Base-by-base conservation (phyloP, 768 basidiomycete species). In the Xerocomellus amylosporus region DNA sequence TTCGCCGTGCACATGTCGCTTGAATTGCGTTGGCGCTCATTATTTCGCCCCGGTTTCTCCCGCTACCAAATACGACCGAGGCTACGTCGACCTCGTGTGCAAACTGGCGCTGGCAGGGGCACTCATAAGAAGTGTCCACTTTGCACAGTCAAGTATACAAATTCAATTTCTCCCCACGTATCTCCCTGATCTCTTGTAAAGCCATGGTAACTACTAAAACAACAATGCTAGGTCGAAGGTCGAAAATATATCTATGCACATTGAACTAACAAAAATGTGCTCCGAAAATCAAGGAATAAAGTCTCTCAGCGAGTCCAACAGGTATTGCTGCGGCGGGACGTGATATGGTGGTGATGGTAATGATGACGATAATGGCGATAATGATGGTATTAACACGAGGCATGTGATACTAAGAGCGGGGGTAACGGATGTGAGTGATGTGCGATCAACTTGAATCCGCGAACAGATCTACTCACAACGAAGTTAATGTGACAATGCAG, bases 171-270 rank as follows among this genome's bases (percentile, higher is more conserved):
- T 26, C 19, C 12, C 14, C 31, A 53, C 26, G 44, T 24, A 17
- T 36, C 24, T 41, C 43, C 51, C 48, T n/a, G 15, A 33, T 56
- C 33, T 49, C 38, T 24, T 30, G 12, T 24, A 49, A 58, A 50
- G 8, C 41, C 46, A 49, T 8, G 2, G 7, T 49, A 51, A 14
- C 43, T 61, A 63, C 58, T 59, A 58, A 67, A 55, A 68, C 56
- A 63, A 61, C 53, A 63, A 20, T 4, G 48, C 34, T 50, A 62
- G 49, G 13, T 46, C 24, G 57, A 64, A 66, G n/a, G 49, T 58
- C 64, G 66, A 67, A 67, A 38, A 3, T 58, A 58, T 49, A 34
- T 19, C 19, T 55, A 49, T 57, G 56, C 55, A 56, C 62, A 40
- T 19, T 34, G 48, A 68, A 67, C 53, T 49, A 63, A 62, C 26